A percentile compares a stretch with the other conserved stretches of the same genome.
These are phyloP conservation scores for Lentinus brumalis DNA, from an alignment of 768 basidiomycete species.

Conservation along the genomic window DNA sequence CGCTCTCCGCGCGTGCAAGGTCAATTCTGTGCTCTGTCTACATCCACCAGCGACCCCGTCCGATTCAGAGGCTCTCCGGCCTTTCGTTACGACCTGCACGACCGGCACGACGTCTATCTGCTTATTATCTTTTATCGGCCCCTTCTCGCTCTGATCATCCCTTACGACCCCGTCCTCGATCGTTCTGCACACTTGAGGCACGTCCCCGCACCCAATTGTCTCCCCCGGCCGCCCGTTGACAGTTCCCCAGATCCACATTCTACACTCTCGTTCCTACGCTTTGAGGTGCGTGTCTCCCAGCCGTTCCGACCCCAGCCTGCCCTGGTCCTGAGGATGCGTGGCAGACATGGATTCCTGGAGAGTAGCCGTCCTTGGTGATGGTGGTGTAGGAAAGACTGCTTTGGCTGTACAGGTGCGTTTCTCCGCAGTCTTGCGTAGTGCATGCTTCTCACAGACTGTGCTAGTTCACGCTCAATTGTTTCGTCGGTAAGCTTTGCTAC, in stretches of 20 bases:
- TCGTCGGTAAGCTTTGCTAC: conserved; percentile 73
- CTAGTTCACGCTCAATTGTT: conserved; percentile 94
- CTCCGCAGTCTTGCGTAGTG: not conserved
- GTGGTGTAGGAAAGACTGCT: conserved; percentile 97
- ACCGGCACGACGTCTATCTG: conserved; percentile 60
- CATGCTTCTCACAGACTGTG: conserved; percentile 4
- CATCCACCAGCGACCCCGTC: conserved; percentile 22
- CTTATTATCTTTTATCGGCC: conserved; percentile 45
- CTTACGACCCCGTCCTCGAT: conserved; percentile 27
- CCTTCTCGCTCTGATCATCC: conserved; percentile 29
- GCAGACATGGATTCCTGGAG: conserved; percentile 89
- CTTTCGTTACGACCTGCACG: conserved; percentile 48
- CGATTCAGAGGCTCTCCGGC: conserved; percentile 20
- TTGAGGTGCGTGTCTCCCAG: conserved; percentile 22
- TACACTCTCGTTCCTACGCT: conserved; percentile 23
- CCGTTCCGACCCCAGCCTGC: not conserved
- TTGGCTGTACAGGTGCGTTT: conserved; percentile 88
- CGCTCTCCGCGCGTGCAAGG: conserved; percentile 23
- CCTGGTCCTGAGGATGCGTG: conserved; percentile 4
- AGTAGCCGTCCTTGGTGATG: conserved; percentile 94
- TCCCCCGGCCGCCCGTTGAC: conserved; percentile 11
- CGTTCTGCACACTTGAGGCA: conserved; percentile 33
- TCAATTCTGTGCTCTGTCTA: conserved; percentile 27
- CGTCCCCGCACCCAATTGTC: conserved; percentile 18
- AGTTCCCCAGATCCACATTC: conserved; percentile 26